Conservation (phyloP, 2,329 filamentous ascomycete species). For the Zasmidium citrigriseum region DNA sequence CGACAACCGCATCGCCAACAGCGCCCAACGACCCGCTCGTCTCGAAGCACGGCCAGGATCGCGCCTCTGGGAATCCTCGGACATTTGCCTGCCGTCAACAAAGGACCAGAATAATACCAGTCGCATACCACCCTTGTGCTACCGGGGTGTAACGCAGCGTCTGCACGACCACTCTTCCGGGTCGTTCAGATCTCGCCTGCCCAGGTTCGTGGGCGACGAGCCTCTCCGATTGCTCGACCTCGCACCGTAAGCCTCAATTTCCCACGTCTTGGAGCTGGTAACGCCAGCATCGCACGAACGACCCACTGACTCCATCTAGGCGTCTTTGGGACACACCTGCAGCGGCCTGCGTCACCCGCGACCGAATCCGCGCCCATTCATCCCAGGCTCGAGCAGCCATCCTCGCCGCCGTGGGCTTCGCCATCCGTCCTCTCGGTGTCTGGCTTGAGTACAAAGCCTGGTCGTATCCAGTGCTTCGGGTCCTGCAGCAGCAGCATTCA, state of each 20-base stretch:
- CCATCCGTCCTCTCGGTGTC: slow-evolving; percentile 30
- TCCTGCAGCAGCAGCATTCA: slow-evolving; percentile 23
- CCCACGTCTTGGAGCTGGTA: slow-evolving; percentile 36
- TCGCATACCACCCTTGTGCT: slow-evolving; percentile 31
- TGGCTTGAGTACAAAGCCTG: slow-evolving; percentile 40
- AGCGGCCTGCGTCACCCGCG: slow-evolving; percentile 43
- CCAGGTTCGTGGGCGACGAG: slow-evolving; percentile 38
- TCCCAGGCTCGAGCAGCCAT: slow-evolving; percentile 21
- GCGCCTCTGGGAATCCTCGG: slow-evolving; percentile 33
- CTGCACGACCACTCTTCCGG: slow-evolving; percentile 51
- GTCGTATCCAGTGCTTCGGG: slow-evolving; percentile 33
- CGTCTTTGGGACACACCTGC: slow-evolving; percentile 46
- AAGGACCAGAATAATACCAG: slow-evolving; percentile 24
- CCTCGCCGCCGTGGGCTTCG: slow-evolving; percentile 25
- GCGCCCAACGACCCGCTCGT: neutral
- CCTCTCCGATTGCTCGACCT: slow-evolving; percentile 34
- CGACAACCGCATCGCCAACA: slow-evolving; percentile 8
- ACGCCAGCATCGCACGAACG: slow-evolving; percentile 39
- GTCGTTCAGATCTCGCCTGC: slow-evolving; percentile 38
- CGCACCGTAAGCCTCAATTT: slow-evolving; percentile 40
- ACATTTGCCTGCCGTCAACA: slow-evolving; percentile 39
- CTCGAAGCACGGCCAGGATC: slow-evolving; percentile 27
- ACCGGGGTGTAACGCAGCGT: slow-evolving; percentile 45
- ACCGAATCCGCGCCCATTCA: slow-evolving; percentile 27
- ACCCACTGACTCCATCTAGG: slow-evolving; percentile 45